Conservation (phyloP, 345 rosid species). For the Odontarrhena argentea region DNA sequence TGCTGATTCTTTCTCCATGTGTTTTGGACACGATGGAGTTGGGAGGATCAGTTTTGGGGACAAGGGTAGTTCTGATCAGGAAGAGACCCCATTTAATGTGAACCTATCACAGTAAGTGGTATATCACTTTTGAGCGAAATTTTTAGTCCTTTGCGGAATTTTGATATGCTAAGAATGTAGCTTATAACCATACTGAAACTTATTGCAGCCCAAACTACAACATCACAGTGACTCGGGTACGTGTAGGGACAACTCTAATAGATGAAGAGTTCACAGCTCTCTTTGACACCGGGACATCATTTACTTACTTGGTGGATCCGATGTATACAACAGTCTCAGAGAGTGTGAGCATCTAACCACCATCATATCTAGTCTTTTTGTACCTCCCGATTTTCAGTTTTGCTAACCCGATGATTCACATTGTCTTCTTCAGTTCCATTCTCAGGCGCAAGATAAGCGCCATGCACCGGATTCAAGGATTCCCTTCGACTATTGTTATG, state of each 20-base stretch:
- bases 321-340: slow-evolving; percentile 56
- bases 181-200: slow-evolving; percentile 4
- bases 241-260: slow-evolving; percentile 58
- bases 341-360: slow-evolving; percentile 52
- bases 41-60: slow-evolving; percentile 94
- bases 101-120: slow-evolving; percentile 84
- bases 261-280: slow-evolving; percentile 64
- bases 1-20: slow-evolving; percentile 90
- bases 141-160: not conserved
- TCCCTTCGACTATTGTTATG: slow-evolving; percentile 80
- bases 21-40: slow-evolving; percentile 76
- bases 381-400: not conserved
- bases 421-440: slow-evolving; percentile 62
- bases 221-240: slow-evolving; percentile 62
- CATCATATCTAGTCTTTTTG: not conserved
- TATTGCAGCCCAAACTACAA: slow-evolving; percentile 72
- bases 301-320: slow-evolving; percentile 73
- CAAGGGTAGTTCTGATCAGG: slow-evolving; percentile 78
- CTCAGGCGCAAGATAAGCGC: slow-evolving; percentile 64
- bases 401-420: slow-evolving; percentile 17
- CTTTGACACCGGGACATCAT: slow-evolving; percentile 88
- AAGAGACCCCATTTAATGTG: slow-evolving; percentile 76
- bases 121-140: slow-evolving; percentile 42
- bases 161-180: not conserved
- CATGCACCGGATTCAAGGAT: slow-evolving; percentile 67